Conservation (phyloP, 1,284 basidiomycete genomes). For the Ustilago lituana region DNA sequence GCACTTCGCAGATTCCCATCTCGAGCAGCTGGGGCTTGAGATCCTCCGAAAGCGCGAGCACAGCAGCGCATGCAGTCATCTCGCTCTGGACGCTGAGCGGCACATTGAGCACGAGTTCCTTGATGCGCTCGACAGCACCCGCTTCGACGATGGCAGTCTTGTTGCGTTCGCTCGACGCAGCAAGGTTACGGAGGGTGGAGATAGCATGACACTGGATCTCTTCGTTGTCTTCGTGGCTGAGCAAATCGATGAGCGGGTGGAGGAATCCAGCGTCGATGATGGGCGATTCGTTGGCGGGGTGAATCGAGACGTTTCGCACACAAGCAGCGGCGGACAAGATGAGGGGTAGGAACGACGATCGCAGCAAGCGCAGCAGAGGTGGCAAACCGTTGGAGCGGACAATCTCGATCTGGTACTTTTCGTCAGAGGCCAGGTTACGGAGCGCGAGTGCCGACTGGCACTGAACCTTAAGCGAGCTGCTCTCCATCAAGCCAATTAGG, state of each 20-base stretch:
- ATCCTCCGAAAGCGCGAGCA: slow-evolving; percentile 65
- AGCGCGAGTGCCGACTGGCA: slow-evolving; percentile 97
- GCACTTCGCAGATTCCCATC: slow-evolving; percentile 97
- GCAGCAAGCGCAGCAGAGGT: slow-evolving; percentile 89
- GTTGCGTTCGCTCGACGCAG: slow-evolving; percentile 97
- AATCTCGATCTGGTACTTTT: slow-evolving; percentile 99
- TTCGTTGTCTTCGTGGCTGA: slow-evolving; percentile 98
- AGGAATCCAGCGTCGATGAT: slow-evolving; percentile 99
- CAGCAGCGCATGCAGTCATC: slow-evolving; percentile 98
- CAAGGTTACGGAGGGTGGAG: slow-evolving; percentile 93
- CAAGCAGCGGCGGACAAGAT: slow-evolving; percentile 98
- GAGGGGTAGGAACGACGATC: slow-evolving; percentile 97
- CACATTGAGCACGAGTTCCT: slow-evolving; percentile 92
- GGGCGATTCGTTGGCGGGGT: slow-evolving; percentile 97
- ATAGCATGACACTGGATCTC: slow-evolving; percentile 99
- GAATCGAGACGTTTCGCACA: slow-evolving; percentile 98
- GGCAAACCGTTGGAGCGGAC: slow-evolving; percentile 94
- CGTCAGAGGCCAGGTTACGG: slow-evolving; percentile 95
- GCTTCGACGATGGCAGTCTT: slow-evolving; percentile 98
- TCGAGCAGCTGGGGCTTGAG: slow-evolving; percentile 76
- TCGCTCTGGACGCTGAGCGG: slow-evolving; percentile 98
- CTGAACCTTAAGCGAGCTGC: slow-evolving; percentile 95
- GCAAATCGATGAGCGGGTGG: slow-evolving; percentile 91
- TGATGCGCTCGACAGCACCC: slow-evolving; percentile 97
- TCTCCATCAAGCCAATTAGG: slow-evolving; percentile 96